A percentile compares a stretch with the other conserved stretches of the same genome.
These are phyloP conservation scores for Pascua sp. DNA, from an alignment of 1,284 basidiomycete species.

Conservation along the genomic window DNA sequence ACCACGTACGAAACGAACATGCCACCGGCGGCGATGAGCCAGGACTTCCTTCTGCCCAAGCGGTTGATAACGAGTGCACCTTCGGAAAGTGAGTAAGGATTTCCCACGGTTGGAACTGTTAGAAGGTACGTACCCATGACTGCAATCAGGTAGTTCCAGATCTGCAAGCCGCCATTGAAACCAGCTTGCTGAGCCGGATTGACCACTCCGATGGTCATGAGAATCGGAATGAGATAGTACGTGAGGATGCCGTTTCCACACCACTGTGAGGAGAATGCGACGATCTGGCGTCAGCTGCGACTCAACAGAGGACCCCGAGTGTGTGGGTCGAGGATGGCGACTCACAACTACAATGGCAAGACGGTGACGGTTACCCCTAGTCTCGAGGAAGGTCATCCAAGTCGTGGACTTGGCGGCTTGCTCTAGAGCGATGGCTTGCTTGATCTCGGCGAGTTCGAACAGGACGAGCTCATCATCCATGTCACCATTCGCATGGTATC, in stretches of 20 bases:
- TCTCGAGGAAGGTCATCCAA: slow-evolving; percentile 22
- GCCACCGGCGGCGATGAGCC: slow-evolving; percentile 13
- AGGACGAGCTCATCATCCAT: slow-evolving; percentile 44
- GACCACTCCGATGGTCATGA: slow-evolving; percentile 20
- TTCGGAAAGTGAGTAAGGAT: no score
- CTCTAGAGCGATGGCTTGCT: slow-evolving; percentile 42
- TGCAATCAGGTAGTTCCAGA: no score
- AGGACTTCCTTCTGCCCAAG: slow-evolving; percentile 18
- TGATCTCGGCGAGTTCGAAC: slow-evolving; percentile 49
- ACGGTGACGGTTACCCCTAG: slow-evolving; percentile 49
- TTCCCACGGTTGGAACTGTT: no score
- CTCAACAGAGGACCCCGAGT: not conserved
- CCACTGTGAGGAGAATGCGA: slow-evolving; percentile 7
- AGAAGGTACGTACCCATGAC: no score
- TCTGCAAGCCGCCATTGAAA: slow-evolving; percentile 22
- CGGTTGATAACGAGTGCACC: slow-evolving; percentile 21
- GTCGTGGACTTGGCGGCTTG: slow-evolving; percentile 2
- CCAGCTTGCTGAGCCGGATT: slow-evolving; percentile 15
- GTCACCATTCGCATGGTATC: slow-evolving; percentile 53
- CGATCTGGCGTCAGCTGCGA: slow-evolving; percentile 25
- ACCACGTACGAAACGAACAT: slow-evolving; percentile 23
- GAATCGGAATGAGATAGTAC: slow-evolving; percentile 11
- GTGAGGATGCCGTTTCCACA: slow-evolving; percentile 6
- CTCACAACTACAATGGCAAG: slow-evolving; percentile 49
- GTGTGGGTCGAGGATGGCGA: no score